phyloP scores from a whole-genome alignment of 139 green algal genomes.

The Axilococcus clingmanii region DNA sequence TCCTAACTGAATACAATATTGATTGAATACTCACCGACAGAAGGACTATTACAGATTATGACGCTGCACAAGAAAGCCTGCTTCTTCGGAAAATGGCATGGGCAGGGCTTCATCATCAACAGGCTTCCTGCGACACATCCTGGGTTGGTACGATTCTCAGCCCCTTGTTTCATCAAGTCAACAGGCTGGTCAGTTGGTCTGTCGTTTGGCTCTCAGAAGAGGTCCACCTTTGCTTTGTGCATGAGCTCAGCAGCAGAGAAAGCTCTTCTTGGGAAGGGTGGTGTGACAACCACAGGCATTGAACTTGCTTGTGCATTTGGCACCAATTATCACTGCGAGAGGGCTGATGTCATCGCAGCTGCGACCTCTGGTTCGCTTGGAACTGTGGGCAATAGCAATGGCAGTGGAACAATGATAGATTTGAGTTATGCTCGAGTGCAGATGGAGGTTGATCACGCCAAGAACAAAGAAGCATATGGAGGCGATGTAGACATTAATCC shows the following conservation, averaged over 20 bases:
- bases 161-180: constrained; percentile 17
- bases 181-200: constrained; percentile 6
- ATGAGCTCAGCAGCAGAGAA: constrained; percentile 5
- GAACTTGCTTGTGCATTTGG: constrained; percentile 15
- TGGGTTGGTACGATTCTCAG: constrained; percentile 12
- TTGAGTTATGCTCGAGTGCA: background rate
- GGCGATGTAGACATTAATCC: constrained; percentile 2
- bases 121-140: constrained; percentile 12
- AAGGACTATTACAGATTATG: no score
- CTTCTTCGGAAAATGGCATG: background rate
- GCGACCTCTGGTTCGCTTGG: background rate
- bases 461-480: constrained; percentile 8
- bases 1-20: no score
- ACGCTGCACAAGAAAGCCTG: background rate
- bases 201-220: constrained; percentile 4
- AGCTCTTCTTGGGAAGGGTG: background rate
- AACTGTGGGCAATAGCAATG: background rate
- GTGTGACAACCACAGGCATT: background rate
- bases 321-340: background rate
- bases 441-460: background rate
- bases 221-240: constrained; percentile 14
- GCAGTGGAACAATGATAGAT: background rate
- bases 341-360: background rate
- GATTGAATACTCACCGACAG: no score
- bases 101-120: background rate